Conservation (phyloP, 2,329 filamentous ascomycete genomes). For the Ceratocystis ficicola region DNA sequence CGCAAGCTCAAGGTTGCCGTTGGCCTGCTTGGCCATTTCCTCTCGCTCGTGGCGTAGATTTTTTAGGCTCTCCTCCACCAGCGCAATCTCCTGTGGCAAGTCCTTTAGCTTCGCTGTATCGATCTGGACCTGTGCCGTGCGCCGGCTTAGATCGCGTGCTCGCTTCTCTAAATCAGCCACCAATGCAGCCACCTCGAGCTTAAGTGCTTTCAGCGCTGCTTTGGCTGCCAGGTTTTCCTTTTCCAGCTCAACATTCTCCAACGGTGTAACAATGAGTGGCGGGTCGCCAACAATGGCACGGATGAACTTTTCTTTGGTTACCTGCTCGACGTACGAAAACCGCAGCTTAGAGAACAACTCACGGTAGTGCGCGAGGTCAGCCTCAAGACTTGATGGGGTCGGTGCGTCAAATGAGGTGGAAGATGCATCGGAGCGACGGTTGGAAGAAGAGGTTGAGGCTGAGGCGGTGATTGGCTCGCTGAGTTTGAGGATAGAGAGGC, state of each 20-base stretch:
- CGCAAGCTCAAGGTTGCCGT: constrained; percentile 33
- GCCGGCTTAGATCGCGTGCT: constrained; percentile 45
- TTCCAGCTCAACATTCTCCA: constrained; percentile 72
- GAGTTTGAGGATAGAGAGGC: constrained; percentile 63
- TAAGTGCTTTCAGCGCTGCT: constrained; percentile 62
- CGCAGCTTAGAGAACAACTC: constrained; percentile 92
- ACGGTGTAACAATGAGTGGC: constrained; percentile 67
- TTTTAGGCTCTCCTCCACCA: constrained; percentile 39
- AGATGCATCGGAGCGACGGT: constrained; percentile 60
- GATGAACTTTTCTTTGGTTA: constrained; percentile 96
- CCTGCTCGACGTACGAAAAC: constrained; percentile 95
- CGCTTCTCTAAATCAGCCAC: constrained; percentile 58
- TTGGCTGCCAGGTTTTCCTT: constrained; percentile 57
- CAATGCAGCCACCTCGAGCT: constrained; percentile 63
- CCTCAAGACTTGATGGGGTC: constrained; percentile 64
- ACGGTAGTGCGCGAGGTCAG: constrained; percentile 80
- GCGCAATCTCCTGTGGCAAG: constrained; percentile 39
- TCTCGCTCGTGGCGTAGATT: constrained; percentile 35
- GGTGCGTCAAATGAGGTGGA: constrained; percentile 50
- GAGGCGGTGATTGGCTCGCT: constrained; percentile 59
- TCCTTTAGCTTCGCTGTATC: constrained; percentile 40
- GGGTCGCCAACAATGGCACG: constrained; percentile 84
- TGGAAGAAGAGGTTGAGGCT: constrained; percentile 27
- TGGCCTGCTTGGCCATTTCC: constrained; percentile 23
- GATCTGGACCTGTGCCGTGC: constrained; percentile 39